A percentile compares a stretch with the other conserved stretches of the same genome.
Evolutionary conservation across 1,284 basidiomycete genomes (phyloP).

Genomic region (Apiotrichum akiyoshidainum): DNA sequence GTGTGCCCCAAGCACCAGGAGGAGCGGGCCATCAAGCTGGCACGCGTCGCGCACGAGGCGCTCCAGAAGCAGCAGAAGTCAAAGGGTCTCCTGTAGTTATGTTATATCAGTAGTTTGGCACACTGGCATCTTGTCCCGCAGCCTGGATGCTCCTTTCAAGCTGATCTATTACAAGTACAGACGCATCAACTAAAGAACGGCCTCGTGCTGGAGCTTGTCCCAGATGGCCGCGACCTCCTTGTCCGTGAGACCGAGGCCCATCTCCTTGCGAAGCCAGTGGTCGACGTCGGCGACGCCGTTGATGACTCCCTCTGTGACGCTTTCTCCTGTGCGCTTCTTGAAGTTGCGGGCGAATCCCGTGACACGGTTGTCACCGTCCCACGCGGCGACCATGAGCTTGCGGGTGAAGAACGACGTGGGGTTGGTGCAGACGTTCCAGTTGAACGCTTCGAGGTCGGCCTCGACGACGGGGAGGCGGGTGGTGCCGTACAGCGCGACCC

Average conservation of each 20-base stretch:
- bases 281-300: conserved; percentile 3
- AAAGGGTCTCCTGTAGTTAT: no score
- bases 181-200: not conserved
- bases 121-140: no score
- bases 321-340: not conserved
- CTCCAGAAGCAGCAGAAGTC: not conserved
- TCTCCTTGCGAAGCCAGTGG: conserved; percentile 3
- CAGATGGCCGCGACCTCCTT: conserved; percentile 3
- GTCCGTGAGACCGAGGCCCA: conserved; percentile 3
- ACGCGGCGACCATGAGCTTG: conserved; percentile 2
- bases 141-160: no score
- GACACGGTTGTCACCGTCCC: conserved; percentile 12
- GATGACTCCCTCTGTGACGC: not conserved
- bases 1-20: conserved; percentile 61
- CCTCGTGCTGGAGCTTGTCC: conserved; percentile 4
- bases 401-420: conserved; percentile 5
- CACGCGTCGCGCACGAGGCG: conserved; percentile 47
- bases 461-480: conserved; percentile 4
- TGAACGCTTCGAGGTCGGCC: conserved; percentile 14
- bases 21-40: conserved; percentile 22
- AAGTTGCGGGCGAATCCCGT: conserved; percentile 7
- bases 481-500: conserved; percentile 12
- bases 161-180: no score
- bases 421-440: conserved; percentile 16
- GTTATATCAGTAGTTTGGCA: no score